These are phyloP conservation scores for Terfezia boudieri DNA, from an alignment of 495 filamentous ascomycete genomes.

Conservation along the genomic window DNA sequence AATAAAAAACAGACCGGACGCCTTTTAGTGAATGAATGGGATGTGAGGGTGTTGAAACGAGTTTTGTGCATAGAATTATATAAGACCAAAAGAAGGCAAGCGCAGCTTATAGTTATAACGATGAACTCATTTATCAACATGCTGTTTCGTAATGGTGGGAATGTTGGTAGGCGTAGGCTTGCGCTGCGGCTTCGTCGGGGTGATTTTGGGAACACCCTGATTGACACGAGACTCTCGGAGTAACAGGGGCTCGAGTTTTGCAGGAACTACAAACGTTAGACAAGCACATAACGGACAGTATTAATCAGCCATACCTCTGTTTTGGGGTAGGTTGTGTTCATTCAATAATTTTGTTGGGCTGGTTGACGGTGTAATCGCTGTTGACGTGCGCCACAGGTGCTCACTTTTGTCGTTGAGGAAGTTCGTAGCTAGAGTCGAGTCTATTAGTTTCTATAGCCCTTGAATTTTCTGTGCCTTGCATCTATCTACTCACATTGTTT, in stretches of 20 bases:
- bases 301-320: slow-evolving; percentile 29
- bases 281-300: slow-evolving; percentile 13
- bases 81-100: too few relatives aligned
- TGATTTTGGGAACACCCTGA: slow-evolving; percentile 23
- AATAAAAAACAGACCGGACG: too few relatives aligned
- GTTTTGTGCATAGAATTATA: too few relatives aligned
- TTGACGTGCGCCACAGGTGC: slow-evolving; percentile 80
- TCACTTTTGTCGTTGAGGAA: slow-evolving; percentile 74
- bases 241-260: slow-evolving; percentile 59
- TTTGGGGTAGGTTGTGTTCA: slow-evolving; percentile 36
- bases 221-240: slow-evolving; percentile 45
- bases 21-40: too few relatives aligned
- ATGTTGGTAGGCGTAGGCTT: neutral
- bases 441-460: slow-evolving; percentile 28
- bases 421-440: neutral
- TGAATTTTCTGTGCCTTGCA: slow-evolving; percentile 15
- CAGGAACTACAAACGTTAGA: slow-evolving; percentile 37
- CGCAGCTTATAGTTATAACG: neutral
- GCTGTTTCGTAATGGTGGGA: neutral
- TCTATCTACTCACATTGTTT: slow-evolving; percentile 32
- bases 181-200: neutral
- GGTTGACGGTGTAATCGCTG: slow-evolving; percentile 35
- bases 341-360: slow-evolving; percentile 50
- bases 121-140: neutral
- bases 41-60: too few relatives aligned